A percentile compares a stretch with the other conserved stretches of the same genome.
Evolutionary conservation across 257 asterid species (phyloP).

Genomic region (Euphrasia confusa): DNA sequence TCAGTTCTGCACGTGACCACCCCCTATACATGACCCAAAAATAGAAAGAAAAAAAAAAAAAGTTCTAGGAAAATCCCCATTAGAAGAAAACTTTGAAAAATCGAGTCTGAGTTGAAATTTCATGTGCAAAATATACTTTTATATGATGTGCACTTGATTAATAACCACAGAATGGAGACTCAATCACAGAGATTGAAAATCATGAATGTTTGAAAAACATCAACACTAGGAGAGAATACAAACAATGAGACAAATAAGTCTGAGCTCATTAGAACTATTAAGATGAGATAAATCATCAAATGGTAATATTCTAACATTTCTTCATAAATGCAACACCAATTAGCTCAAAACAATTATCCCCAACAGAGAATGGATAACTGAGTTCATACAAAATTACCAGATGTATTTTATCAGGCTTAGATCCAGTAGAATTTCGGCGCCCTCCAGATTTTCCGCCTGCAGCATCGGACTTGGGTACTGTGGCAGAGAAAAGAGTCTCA

Average conservation of each 20-base stretch:
- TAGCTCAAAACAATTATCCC: not conserved
- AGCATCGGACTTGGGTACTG: conserved; percentile 68
- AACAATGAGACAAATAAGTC: conserved; percentile 9
- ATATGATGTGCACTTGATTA: too few species aligned
- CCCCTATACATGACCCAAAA: not conserved
- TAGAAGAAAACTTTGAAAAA: not conserved
- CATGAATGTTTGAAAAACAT: not conserved
- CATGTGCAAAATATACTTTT: too few species aligned
- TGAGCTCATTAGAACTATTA: conserved; percentile 18
- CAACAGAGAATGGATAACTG: not conserved
- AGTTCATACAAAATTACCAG: conserved; percentile 58
- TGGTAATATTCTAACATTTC: not conserved
- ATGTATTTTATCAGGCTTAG: conserved; percentile 85
- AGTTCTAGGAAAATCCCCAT: conserved; percentile 12
- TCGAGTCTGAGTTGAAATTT: too few species aligned
- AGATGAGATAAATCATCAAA: not conserved
- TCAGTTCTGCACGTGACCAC: conserved; percentile 25
- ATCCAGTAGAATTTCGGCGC: conserved; percentile 80
- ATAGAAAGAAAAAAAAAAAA: too few species aligned
- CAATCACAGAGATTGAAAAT: not conserved
- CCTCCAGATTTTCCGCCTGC: conserved; percentile 74
- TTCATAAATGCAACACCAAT: not conserved
- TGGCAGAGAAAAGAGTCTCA: conserved; percentile 90
- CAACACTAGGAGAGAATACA: not conserved
- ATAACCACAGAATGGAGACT: conserved; percentile 10